Base-by-base conservation (phyloP, 2,329 filamentous ascomycete species). In the Sporothrix brasiliensis region DNA sequence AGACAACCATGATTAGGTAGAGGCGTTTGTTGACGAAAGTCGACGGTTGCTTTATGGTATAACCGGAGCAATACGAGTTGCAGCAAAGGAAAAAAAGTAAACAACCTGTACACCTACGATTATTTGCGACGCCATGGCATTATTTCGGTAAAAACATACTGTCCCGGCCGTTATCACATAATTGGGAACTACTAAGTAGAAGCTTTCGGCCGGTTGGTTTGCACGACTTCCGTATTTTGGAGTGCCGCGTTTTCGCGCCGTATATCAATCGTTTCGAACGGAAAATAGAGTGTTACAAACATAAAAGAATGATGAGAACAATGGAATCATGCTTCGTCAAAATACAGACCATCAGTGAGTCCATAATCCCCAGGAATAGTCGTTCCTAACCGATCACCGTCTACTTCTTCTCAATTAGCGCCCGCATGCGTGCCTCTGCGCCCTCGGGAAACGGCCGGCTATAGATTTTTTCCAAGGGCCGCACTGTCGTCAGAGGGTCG, bases 401-500 rank as follows among this genome's bases (percentile, higher is more conserved):
- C 16, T 49, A 58, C 53, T 70, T 70, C 19, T 69, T 24, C 4
- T 44, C 67, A 6, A 72, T 30, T 11, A 74, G 27, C 16, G 30
- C 21, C 21, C 80, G 76, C 75, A 85, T 78, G 27, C 75, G 76
- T 50, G 77, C 75, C 75, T 85, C 84, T 70, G 68, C 79, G 78
- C 72, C 78, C 73, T 70, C 77, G 73, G 67, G 80, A 73, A 70
- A 75, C 1, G 71, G 70, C 21, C 69, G 67, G 47, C 73, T 72
- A 56, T 76, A 77, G 53, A 34, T n/a, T 58, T 70, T 67, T 13
- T 75, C 76, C 4, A 78, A 70, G 3, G 76, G 74, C 61, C 78
- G 74, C 30, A 81, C 79, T 30, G 81, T 79, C 16, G 79, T 73
- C 69, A 87, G 77, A 44, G 85, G 85, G 71, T 87, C 84, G 9